Base-by-base conservation (phyloP, 495 filamentous ascomycete genomes). In the Trichoderma gamsii region DNA sequence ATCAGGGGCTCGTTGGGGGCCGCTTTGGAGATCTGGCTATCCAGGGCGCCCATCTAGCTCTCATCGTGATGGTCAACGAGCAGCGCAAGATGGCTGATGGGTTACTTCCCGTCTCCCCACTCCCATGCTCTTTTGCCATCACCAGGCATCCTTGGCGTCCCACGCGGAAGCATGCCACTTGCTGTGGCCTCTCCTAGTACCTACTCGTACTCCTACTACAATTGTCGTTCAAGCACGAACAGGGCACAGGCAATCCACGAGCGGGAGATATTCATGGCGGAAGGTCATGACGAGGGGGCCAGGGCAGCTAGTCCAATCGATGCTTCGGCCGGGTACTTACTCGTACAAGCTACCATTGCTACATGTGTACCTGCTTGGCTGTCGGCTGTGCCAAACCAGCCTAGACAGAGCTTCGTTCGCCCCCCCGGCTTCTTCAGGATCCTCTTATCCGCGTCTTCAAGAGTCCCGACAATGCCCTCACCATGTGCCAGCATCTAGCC, bases 1-100 rank as follows among this genome's bases (percentile, higher is more conserved):
- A 61, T 61, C 56, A 61, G 56, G 56, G 56, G 56, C 56, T 61
- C 23, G 13, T 61, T 61, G 56, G 56, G 56, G 56, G 56, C 56
- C 56, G 56, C 56, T 61, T 32, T 61, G 27, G 56, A 61, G 56
- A 61, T 61, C 56, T 61, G 23, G 27, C 56, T 25, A 25, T 61
- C 23, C 56, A 32, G 56, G 56, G 56, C 56, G 25, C 27, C 27
- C 56, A 56, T 56, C 51, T 56, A 56, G 7, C 3, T 4, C 51
- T 56, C 51, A 61, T 61, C 56, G 56, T 32, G 56, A 32, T 61
- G 56, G 56, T 32, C 27, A 21, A 61, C 56, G 11, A 32, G 56
- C 56, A 61, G 18, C 51, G 56, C 56, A 18, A 32, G 56, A 61
- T 61, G 56, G 56, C 56, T 27, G 56, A 61, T 56, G 56, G 56